These are phyloP conservation scores for Pseudocercospora fijiensis DNA, from an alignment of 2,329 filamentous ascomycete species.

Conservation along the genomic window DNA sequence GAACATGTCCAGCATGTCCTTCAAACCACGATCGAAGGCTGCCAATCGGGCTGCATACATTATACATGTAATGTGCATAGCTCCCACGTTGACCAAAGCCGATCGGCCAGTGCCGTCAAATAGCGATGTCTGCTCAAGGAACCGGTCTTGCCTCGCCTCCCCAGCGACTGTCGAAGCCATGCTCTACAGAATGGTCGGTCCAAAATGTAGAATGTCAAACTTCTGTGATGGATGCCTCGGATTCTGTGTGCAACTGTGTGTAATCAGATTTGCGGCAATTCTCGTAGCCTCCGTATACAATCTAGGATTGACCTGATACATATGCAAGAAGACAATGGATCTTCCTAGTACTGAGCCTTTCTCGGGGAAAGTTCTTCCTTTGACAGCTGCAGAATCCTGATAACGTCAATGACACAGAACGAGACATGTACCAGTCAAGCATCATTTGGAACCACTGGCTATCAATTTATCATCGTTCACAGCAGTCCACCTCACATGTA, in stretches of 20 bases:
- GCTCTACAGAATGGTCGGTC: not conserved
- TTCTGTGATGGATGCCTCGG: not conserved
- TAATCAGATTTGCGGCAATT: not conserved
- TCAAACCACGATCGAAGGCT: not conserved
- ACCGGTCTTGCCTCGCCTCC: not conserved
- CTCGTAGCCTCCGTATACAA: not conserved
- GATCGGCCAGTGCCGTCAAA: not conserved
- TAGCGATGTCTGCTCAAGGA: not conserved
- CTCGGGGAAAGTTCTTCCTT: not conserved
- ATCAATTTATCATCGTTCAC: not conserved
- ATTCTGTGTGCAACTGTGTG: not conserved
- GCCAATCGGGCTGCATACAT: not conserved
- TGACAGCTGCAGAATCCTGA: conserved; percentile 3
- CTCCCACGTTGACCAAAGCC: not conserved
- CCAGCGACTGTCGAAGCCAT: not conserved
- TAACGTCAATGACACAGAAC: not conserved
- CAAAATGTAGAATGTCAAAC: not conserved
- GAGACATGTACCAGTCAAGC: not conserved
- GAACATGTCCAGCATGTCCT: conserved; percentile 4
- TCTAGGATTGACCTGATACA: not conserved
- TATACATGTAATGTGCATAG: too few species aligned
- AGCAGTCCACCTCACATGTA: not conserved
- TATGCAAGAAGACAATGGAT: conserved; percentile 6
- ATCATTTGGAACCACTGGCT: not conserved
- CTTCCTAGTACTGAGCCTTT: not conserved